Conservation (phyloP, 2,329 filamentous ascomycete genomes). For the Aspergillus novofumigatus region DNA sequence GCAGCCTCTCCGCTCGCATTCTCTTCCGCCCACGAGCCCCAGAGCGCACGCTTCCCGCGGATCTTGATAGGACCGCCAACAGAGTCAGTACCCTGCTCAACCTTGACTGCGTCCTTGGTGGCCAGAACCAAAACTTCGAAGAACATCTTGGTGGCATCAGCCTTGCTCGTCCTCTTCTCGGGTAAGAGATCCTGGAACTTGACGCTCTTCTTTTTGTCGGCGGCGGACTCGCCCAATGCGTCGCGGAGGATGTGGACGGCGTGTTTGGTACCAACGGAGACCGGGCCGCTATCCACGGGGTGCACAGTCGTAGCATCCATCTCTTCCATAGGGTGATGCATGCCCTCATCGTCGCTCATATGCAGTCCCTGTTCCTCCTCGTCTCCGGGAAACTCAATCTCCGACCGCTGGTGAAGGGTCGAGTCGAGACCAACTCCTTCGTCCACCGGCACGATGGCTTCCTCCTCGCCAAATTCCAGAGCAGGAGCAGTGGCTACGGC, state of each 20-base stretch:
- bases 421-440: slow-evolving; percentile 51
- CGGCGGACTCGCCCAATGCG: slow-evolving; percentile 64
- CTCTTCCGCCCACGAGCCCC: slow-evolving; percentile 91
- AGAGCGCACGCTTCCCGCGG: slow-evolving; percentile 88
- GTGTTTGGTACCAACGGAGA: slow-evolving; percentile 89
- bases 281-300: slow-evolving; percentile 76
- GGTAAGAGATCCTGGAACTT: slow-evolving; percentile 90
- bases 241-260: slow-evolving; percentile 93
- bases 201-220: slow-evolving; percentile 73
- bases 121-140: slow-evolving; percentile 94
- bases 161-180: slow-evolving; percentile 72
- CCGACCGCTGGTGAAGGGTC: slow-evolving; percentile 47
- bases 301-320: slow-evolving; percentile 81
- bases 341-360: slow-evolving; percentile 46
- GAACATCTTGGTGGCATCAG: slow-evolving; percentile 98
- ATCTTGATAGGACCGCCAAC: slow-evolving; percentile 80
- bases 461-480: slow-evolving; percentile 61
- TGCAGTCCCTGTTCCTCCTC: slow-evolving; percentile 45
- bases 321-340: slow-evolving; percentile 50
- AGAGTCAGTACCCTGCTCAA: slow-evolving; percentile 71
- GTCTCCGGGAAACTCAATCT: slow-evolving; percentile 64
- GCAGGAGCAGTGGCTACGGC: slow-evolving; percentile 61
- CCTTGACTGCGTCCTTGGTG: slow-evolving; percentile 96
- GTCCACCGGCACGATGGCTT: slow-evolving; percentile 48
- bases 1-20: slow-evolving; percentile 47